Evolutionary conservation across 164 flowering plant species (phyloP).

Genomic region (Vitis amurensis): DNA sequence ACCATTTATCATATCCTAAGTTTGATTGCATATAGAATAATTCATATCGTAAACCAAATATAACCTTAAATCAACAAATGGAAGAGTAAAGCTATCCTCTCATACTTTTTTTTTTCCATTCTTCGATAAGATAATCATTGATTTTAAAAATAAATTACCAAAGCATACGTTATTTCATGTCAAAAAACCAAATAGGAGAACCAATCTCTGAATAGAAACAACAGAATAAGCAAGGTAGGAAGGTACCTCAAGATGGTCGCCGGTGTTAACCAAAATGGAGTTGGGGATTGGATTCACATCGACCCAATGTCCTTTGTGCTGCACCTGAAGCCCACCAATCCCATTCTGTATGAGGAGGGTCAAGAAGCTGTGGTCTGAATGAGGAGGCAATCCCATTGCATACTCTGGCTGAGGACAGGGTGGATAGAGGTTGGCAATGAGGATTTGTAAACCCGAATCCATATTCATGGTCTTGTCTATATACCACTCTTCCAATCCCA

Average conservation of each 20-base stretch:
- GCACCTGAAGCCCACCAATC: conserved; percentile 61
- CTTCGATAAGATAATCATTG: too few relatives aligned
- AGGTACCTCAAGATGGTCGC: conserved; percentile 54
- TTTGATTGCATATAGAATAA: too few relatives aligned
- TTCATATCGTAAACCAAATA: too few relatives aligned
- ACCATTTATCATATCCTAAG: too few relatives aligned
- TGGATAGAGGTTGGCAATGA: conserved; percentile 54
- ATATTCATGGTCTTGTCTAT: conserved; percentile 34
- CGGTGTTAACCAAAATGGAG: conserved; percentile 56
- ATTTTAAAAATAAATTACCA: too few relatives aligned
- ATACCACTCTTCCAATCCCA: conserved; percentile 46
- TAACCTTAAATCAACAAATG: too few relatives aligned
- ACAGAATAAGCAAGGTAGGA: too few relatives aligned
- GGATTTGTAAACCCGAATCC: conserved; percentile 34
- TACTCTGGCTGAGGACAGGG: conserved; percentile 67
- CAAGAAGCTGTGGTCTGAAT: conserved; percentile 66
- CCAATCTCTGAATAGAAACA: too few relatives aligned
- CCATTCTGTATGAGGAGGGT: conserved; percentile 58
- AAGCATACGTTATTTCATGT: too few relatives aligned
- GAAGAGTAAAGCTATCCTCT: too few relatives aligned
- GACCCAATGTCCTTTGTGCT: conserved; percentile 63
- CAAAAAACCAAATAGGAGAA: too few relatives aligned
- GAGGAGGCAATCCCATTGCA: conserved; percentile 65
- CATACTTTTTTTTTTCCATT: too few relatives aligned
- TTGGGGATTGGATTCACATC: conserved; percentile 47